Percentiles rank a stretch among this genome's conserved stretches.
phyloP scores from a whole-genome alignment of 306 rosid species.

The Pachyrhizus erosus region DNA sequence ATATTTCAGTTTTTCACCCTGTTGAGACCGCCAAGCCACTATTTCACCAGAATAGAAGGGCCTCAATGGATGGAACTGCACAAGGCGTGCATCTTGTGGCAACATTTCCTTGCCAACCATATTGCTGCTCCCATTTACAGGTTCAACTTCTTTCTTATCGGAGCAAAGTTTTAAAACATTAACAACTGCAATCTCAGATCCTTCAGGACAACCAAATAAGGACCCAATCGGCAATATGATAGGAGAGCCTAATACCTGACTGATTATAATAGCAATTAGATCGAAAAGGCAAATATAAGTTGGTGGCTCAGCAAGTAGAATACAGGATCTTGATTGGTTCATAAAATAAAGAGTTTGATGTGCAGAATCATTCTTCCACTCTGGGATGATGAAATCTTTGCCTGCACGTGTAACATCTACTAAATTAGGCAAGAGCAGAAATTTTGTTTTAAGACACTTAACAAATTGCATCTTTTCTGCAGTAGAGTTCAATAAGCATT shows the following conservation, averaged over 20 bases:
- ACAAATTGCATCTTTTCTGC: conserved; percentile 91
- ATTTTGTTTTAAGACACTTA: conserved; percentile 72
- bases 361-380: conserved; percentile 67
- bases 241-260: conserved; percentile 91
- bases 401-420: conserved; percentile 70
- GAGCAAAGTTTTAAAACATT: conserved; percentile 80
- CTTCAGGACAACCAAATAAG: conserved; percentile 83
- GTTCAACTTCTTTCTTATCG: conserved; percentile 79
- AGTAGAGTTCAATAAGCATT: conserved; percentile 61
- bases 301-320: conserved; percentile 93
- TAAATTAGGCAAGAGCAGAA: conserved; percentile 81
- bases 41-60: conserved; percentile 95
- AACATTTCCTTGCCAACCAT: conserved; percentile 80
- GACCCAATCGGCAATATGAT: conserved; percentile 84
- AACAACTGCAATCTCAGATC: conserved; percentile 77
- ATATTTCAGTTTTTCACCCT: conserved; percentile 89
- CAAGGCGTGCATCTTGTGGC: conserved; percentile 90
- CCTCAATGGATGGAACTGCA: conserved; percentile 93
- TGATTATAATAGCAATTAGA: conserved; percentile 79
- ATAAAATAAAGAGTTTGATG: conserved; percentile 79
- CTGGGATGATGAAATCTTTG: conserved; percentile 71
- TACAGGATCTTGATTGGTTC: conserved; percentile 64
- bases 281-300: conserved; percentile 72
- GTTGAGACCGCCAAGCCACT: conserved; percentile 97
- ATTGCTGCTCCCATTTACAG: conserved; percentile 60